phyloP scores from a whole-genome alignment of 2,329 filamentous ascomycete species.

The Claviceps purpurea region DNA sequence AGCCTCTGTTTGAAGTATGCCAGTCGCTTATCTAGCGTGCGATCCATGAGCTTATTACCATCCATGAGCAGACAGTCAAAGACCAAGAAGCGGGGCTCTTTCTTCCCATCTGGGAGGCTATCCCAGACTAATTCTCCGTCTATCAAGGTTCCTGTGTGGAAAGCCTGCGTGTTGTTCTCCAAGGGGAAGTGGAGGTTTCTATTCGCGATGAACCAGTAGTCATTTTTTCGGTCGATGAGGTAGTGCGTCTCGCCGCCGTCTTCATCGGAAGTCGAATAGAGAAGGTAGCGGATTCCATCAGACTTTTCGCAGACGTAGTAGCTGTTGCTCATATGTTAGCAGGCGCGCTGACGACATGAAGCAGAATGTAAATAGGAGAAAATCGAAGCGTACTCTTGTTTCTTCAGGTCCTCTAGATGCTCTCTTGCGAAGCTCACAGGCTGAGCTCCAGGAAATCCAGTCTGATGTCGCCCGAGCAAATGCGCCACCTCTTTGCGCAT shows the following conservation, averaged over 20 bases:
- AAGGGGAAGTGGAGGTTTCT: conserved; percentile 68
- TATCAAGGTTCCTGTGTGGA: conserved; percentile 69
- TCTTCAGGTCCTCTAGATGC: conserved; percentile 71
- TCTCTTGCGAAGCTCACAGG: conserved; percentile 79
- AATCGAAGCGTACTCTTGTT: conserved; percentile 48
- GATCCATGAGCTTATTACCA: conserved; percentile 58
- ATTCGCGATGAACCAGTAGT: conserved; percentile 74
- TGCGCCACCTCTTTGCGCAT: conserved; percentile 63
- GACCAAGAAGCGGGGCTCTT: conserved; percentile 71
- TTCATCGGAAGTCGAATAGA: conserved; percentile 67
- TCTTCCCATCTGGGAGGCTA: conserved; percentile 49
- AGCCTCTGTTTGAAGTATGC: conserved; percentile 73
- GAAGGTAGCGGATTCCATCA: conserved; percentile 87
- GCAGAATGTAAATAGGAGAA: conserved; percentile 3
- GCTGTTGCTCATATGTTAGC: conserved; percentile 25
- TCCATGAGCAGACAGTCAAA: conserved; percentile 88
- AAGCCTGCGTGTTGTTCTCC: conserved; percentile 48
- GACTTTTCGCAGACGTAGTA: conserved; percentile 99
- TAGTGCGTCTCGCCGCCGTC: conserved; percentile 59
- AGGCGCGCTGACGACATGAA: background rate
- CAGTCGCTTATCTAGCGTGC: conserved; percentile 75
- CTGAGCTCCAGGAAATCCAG: conserved; percentile 76
- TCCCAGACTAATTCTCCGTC: conserved; percentile 93
- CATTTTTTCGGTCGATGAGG: conserved; percentile 94
- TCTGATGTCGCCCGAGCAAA: conserved; percentile 56